A percentile compares a stretch with the other conserved stretches of the same genome.
These are phyloP conservation scores for Suillus cothurnatus DNA, from an alignment of 768 basidiomycete genomes.

Conservation along the genomic window DNA sequence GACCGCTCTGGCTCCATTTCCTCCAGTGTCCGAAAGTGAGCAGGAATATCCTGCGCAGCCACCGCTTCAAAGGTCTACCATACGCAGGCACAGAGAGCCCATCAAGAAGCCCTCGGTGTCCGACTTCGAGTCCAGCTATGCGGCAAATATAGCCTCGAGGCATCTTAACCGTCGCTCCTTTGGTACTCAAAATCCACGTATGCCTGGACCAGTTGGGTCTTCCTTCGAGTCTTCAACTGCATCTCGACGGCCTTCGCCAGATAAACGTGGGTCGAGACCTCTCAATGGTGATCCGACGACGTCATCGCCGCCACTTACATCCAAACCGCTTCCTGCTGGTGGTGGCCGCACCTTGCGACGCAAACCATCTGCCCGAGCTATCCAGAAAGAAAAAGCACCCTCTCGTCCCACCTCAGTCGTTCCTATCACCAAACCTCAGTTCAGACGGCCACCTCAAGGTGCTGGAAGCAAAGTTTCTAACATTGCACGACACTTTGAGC, in stretches of 20 bases:
- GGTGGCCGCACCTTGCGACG: conserved; percentile 41
- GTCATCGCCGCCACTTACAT: conserved; percentile 24
- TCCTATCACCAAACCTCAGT: conserved; percentile 45
- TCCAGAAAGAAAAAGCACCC: conserved; percentile 39
- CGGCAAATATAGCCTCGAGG: conserved; percentile 85
- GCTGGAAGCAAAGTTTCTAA: conserved; percentile 77
- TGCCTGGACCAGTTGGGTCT: conserved; percentile 54
- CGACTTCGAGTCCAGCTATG: conserved; percentile 91
- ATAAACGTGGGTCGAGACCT: conserved; percentile 53
- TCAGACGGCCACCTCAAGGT: conserved; percentile 53
- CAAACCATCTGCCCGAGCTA: conserved; percentile 33
- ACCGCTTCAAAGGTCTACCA: conserved; percentile 36
- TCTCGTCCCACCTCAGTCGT: conserved; percentile 44
- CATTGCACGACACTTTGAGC: conserved; percentile 90
- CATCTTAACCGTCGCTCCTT: conserved; percentile 57
- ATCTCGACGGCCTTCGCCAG: conserved; percentile 72
- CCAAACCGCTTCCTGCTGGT: conserved; percentile 28
- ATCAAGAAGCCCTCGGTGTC: conserved; percentile 65
- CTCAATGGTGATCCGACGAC: conserved; percentile 35
- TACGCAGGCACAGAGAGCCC: conserved; percentile 50
- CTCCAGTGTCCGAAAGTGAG: conserved; percentile 79
- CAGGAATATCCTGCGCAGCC: conserved; percentile 53
- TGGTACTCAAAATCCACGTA: conserved; percentile 38
- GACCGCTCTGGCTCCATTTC: conserved; percentile 64
- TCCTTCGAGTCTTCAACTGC: conserved; percentile 57